Base-by-base conservation (phyloP, 495 filamentous ascomycete species). In the Penicillium verhagenii region DNA sequence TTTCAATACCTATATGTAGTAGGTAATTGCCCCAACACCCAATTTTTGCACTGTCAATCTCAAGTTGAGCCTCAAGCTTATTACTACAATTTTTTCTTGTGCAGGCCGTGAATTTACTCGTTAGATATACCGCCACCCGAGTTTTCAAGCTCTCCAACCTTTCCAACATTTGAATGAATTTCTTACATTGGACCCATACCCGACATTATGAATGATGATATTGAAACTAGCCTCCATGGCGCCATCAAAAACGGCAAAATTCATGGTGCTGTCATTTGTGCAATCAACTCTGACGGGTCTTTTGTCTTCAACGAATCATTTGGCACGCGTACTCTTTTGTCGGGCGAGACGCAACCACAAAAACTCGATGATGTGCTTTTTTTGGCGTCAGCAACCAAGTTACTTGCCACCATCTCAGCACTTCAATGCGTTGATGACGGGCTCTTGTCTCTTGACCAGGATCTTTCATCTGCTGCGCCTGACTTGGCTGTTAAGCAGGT, bases 371-470 rank as follows among this genome's bases (percentile, higher is more conserved):
- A 70, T 53, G 53, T 75, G 14, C 52, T 75, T 7, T 73, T 55
- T 54, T 56, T 69, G 21, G 64, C 61, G 18, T 61, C 62, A 5
- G 59, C 59, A 11, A 69, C 63, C 9, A 64, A 69, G 29, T 6
- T 69, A 16, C 20, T 65, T 8, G 44, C 66, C 21, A 54, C 63
- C 23, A 67, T 69, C 31, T 66, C 68, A 8, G 54, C 60, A 28
- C 60, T 85, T 9, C 72, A 79, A 61, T 79, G 77, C 56, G 74
- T 84, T 14, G 78, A 82, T 13, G 65, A 72, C 9, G 74, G 72
- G 2, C 64, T 71, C 0, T 44, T 84, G 6, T 60, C 58, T 2
- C 61, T 85, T 1, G 68, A 72, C 24, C 66, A 63, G 7, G 71
- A 79, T 28, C 50, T 81, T 0, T 65, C 69, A 3, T n/a, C 29